phyloP scores from a whole-genome alignment of 2,329 filamentous ascomycete species.

The Nemania sp. region DNA sequence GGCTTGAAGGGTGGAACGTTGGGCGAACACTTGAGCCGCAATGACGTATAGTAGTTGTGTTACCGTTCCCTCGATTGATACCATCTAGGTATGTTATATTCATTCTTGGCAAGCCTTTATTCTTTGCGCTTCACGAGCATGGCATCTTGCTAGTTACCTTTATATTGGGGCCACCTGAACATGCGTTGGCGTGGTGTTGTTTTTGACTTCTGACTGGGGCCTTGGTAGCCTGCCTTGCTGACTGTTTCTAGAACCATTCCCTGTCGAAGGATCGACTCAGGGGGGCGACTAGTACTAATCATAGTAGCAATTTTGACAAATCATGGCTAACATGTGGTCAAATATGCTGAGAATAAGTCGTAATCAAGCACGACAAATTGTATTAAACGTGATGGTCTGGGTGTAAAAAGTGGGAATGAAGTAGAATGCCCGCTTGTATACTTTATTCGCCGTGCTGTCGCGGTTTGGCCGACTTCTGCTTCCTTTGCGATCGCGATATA shows the following conservation, averaged over 20 bases:
- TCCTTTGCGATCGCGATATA: constrained; percentile 14
- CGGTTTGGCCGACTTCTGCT: constrained; percentile 5
- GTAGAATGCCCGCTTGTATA: constrained; percentile 14
- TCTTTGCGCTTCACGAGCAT: background rate
- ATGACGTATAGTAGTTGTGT: background rate
- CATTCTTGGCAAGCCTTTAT: background rate
- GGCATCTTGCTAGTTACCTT: background rate
- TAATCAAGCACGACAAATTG: constrained; percentile 19
- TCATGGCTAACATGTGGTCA: constrained; percentile 22
- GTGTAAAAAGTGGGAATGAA: constrained; percentile 22
- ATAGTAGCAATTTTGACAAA: constrained; percentile 40
- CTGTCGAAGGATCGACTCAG: constrained; percentile 38
- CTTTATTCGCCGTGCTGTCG: constrained; percentile 11
- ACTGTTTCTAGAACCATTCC: constrained; percentile 37
- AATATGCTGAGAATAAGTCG: constrained; percentile 26
- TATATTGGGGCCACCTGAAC: background rate
- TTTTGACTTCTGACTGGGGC: constrained; percentile 31
- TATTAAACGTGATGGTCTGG: constrained; percentile 29
- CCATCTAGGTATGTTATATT: background rate
- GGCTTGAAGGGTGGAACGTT: background rate
- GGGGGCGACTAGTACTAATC: constrained; percentile 37
- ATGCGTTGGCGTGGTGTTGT: constrained; percentile 9
- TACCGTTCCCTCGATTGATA: background rate
- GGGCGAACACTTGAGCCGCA: constrained; percentile 18
- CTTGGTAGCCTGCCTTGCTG: constrained; percentile 33